A percentile compares a stretch with the other conserved stretches of the same genome.
Evolutionary conservation across 2,329 filamentous ascomycete species (phyloP).

Genomic region (Epichloe gansuensis): DNA sequence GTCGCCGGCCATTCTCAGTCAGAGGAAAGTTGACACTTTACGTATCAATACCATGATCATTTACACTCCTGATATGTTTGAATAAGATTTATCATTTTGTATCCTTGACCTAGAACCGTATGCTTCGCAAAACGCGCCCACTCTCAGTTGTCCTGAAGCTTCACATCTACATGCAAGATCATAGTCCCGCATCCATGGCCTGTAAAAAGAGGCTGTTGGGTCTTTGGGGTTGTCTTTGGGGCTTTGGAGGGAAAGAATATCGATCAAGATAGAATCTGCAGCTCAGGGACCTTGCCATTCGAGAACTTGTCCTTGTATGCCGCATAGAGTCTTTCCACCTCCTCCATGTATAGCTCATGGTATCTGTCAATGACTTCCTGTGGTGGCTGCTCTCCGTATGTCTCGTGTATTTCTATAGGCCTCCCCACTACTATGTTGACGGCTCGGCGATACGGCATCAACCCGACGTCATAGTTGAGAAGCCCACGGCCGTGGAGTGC

Average conservation of each 20-base stretch:
- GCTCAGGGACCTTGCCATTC: constrained; percentile 46
- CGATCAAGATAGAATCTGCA: constrained; percentile 50
- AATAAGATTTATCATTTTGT: too few relatives aligned
- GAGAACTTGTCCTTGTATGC: constrained; percentile 69
- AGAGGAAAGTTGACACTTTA: too few relatives aligned
- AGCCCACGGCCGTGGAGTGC: constrained; percentile 83
- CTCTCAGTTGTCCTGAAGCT: neutral
- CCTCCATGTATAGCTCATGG: constrained; percentile 66
- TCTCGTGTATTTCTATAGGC: constrained; percentile 59
- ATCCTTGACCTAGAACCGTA: too few relatives aligned
- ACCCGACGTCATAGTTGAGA: constrained; percentile 94
- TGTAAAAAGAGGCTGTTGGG: too few relatives aligned
- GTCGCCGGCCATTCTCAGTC: too few relatives aligned
- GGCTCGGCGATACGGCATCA: constrained; percentile 84
- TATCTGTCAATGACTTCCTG: constrained; percentile 68
- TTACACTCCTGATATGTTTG: too few relatives aligned
- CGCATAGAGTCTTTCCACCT: constrained; percentile 62
- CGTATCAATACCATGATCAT: too few relatives aligned
- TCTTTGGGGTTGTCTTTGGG: too few relatives aligned
- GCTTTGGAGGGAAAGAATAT: too few relatives aligned
- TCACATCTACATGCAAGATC: neutral
- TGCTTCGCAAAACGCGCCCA: neutral
- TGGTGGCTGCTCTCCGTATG: constrained; percentile 47
- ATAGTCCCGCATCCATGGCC: neutral
- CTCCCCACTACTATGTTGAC: constrained; percentile 83